A percentile compares a stretch with the other conserved stretches of the same genome.
phyloP scores from a whole-genome alignment of 345 rosid genomes.

The Hevea brasiliensis region DNA sequence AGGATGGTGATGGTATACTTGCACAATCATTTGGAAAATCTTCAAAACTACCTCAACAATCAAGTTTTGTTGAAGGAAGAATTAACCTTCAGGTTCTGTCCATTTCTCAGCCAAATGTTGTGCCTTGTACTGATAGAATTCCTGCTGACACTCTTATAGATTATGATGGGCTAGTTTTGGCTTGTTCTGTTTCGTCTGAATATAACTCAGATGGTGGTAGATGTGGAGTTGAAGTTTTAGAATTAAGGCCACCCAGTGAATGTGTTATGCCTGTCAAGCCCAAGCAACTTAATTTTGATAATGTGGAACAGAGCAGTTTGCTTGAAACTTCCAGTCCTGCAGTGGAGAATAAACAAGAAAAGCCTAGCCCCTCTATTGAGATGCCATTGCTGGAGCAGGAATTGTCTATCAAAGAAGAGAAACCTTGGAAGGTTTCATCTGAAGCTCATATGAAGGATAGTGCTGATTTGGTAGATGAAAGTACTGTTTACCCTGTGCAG shows the following conservation, averaged over 20 bases:
- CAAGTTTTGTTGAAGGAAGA: conserved; percentile 3
- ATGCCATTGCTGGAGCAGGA: conserved; percentile 25
- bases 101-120: conserved; percentile 14
- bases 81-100: conserved; percentile 19
- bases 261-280: conserved; percentile 34
- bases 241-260: conserved; percentile 27
- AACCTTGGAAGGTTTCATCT: conserved; percentile 23
- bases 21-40: conserved; percentile 16
- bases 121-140: conserved; percentile 17
- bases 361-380: conserved; percentile 18
- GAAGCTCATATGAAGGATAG: conserved; percentile 20
- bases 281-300: conserved; percentile 45
- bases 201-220: conserved; percentile 27
- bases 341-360: conserved; percentile 30
- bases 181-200: conserved; percentile 31
- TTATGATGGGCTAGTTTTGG: conserved; percentile 19
- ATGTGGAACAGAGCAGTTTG: conserved; percentile 30
- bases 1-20: background rate
- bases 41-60: conserved; percentile 8
- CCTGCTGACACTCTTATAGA: conserved; percentile 20
- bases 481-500: conserved; percentile 13
- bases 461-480: conserved; percentile 13
- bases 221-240: conserved; percentile 27
- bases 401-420: conserved; percentile 19
- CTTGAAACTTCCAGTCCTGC: conserved; percentile 21